phyloP scores from a whole-genome alignment of 2,329 filamentous ascomycete genomes.

The Diaporthe citriasiana region DNA sequence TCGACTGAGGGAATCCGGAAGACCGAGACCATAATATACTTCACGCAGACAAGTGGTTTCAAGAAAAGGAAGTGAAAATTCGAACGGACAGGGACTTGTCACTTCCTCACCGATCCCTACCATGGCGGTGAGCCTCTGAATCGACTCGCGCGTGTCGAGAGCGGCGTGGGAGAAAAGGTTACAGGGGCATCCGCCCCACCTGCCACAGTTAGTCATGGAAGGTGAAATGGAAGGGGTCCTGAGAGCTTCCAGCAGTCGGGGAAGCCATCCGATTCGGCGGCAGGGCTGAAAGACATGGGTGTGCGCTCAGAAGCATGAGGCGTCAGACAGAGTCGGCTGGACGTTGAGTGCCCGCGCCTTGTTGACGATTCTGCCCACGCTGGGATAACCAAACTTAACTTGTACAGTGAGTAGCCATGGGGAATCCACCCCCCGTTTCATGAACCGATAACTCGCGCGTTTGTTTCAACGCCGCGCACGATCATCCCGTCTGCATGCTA shows the following conservation, averaged over 20 bases:
- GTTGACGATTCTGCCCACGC: not conserved
- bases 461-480: constrained; percentile 8
- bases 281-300: constrained; percentile 37
- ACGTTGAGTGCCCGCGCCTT: constrained; percentile 7
- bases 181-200: constrained; percentile 31
- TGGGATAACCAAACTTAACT: not conserved
- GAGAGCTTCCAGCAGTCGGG: constrained; percentile 24
- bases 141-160: constrained; percentile 37
- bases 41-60: constrained; percentile 4
- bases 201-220: constrained; percentile 32
- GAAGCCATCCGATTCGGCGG: constrained; percentile 40
- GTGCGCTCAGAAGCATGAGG: constrained; percentile 9
- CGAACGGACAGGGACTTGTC: constrained; percentile 26
- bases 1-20: constrained; percentile 21
- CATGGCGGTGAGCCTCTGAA: constrained; percentile 30
- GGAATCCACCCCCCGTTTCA: constrained; percentile 30
- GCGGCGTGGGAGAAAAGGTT: not conserved
- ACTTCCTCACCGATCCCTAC: constrained; percentile 39
- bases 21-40: constrained; percentile 37
- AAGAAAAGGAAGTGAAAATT: constrained; percentile 25
- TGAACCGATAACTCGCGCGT: constrained; percentile 31
- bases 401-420: not conserved
- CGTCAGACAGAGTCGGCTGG: not conserved
- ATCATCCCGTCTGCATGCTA: not conserved
- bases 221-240: constrained; percentile 30